Evolutionary conservation across 1,284 basidiomycete genomes (phyloP).

Genomic region (Chiua sp.): DNA sequence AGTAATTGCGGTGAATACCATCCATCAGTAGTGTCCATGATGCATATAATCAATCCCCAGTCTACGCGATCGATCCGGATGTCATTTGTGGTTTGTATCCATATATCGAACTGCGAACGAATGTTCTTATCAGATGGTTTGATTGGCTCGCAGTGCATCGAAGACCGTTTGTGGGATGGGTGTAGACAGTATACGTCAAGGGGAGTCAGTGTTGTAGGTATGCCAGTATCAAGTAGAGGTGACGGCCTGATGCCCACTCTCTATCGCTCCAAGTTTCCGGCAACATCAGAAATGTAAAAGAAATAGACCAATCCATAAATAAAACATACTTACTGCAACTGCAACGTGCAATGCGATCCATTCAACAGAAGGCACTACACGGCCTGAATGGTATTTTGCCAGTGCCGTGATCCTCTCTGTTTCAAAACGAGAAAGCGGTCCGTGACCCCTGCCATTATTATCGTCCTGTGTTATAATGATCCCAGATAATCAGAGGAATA

Average conservation of each 20-base stretch:
- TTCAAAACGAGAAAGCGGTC: slow-evolving; percentile 36
- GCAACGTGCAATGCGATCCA: slow-evolving; percentile 49
- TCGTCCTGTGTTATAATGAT: slow-evolving; percentile 17
- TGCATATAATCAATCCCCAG: slow-evolving; percentile 69
- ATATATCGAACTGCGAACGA: slow-evolving; percentile 68
- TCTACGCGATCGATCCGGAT: slow-evolving; percentile 58
- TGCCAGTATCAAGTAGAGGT: not conserved
- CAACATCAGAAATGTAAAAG: not conserved
- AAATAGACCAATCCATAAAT: not conserved
- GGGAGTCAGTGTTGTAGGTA: slow-evolving; percentile 13
- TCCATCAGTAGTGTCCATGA: slow-evolving; percentile 78
- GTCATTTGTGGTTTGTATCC: slow-evolving; percentile 40
- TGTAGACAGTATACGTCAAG: slow-evolving; percentile 28
- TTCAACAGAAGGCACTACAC: slow-evolving; percentile 31
- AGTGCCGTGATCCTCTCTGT: slow-evolving; percentile 22
- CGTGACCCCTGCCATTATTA: slow-evolving; percentile 14
- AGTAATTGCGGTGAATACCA: slow-evolving; percentile 69
- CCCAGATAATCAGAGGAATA: not conserved
- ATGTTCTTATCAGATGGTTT: slow-evolving; percentile 62
- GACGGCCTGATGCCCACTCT: slow-evolving; percentile 27
- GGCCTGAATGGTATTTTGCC: slow-evolving; percentile 4
- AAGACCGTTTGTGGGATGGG: slow-evolving; percentile 50
- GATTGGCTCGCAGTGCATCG: slow-evolving; percentile 57
- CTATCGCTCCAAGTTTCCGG: slow-evolving; percentile 44
- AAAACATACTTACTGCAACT: slow-evolving; percentile 47